Evolutionary conservation across 352 stramenopile species (phyloP).

Genomic region (Phytophthora cryptogea): DNA sequence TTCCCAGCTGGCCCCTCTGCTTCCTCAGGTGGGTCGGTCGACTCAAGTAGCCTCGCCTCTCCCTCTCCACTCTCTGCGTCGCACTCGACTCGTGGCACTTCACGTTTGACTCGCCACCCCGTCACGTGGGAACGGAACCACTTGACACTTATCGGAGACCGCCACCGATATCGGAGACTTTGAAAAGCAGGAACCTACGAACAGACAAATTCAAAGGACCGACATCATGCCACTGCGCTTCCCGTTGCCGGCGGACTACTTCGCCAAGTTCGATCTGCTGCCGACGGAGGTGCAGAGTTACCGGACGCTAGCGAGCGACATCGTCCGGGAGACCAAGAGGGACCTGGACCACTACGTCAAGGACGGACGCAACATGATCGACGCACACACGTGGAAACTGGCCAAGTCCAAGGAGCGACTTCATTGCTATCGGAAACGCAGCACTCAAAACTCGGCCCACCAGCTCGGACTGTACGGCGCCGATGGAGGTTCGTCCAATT

Average conservation of each 20-base stretch:
- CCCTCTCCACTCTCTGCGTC: constrained; percentile 10
- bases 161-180: constrained; percentile 16
- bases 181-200: not conserved
- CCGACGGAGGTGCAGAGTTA: constrained; percentile 57
- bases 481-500: constrained; percentile 16
- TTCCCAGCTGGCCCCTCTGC: constrained; percentile 31
- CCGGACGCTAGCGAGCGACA: constrained; percentile 58
- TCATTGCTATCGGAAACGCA: constrained; percentile 59
- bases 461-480: constrained; percentile 50
- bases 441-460: constrained; percentile 24
- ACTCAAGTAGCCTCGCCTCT: constrained; percentile 28
- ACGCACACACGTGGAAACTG: constrained; percentile 69
- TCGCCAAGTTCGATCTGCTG: constrained; percentile 73
- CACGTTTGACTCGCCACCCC: constrained; percentile 27
- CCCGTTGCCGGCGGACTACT: constrained; percentile 67
- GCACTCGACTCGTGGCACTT: constrained; percentile 25
- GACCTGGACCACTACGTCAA: constrained; percentile 63
- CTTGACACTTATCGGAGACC: constrained; percentile 17
- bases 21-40: constrained; percentile 16
- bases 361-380: constrained; percentile 58
- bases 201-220: not conserved
- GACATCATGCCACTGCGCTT: constrained; percentile 72
- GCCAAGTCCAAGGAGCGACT: constrained; percentile 70
- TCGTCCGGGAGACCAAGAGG: constrained; percentile 64
- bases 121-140: constrained; percentile 2